phyloP scores from a whole-genome alignment of 2,329 filamentous ascomycete species.

The Trichoderma hamatum region DNA sequence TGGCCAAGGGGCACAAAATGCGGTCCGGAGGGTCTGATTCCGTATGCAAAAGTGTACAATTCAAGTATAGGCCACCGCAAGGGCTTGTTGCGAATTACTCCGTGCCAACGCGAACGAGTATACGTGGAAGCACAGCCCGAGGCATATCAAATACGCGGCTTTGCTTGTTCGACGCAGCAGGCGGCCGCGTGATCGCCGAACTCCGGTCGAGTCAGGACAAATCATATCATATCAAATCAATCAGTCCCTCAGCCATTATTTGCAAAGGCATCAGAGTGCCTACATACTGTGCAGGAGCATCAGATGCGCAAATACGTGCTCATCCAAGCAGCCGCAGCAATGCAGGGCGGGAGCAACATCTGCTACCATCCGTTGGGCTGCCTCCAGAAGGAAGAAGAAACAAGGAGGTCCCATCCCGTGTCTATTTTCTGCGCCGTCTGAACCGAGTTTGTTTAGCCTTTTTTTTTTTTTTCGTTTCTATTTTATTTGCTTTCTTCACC shows the following conservation, averaged over 20 bases:
- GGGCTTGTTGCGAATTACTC: neutral
- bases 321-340: neutral
- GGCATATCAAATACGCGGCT: neutral
- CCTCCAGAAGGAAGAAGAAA: neutral
- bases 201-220: neutral
- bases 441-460: neutral
- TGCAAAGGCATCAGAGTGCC: neutral
- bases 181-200: neutral
- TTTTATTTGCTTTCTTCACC: neutral
- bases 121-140: neutral
- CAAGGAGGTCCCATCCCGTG: neutral
- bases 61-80: neutral
- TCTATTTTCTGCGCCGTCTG: neutral
- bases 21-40: conserved; percentile 1
- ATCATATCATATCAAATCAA: neutral
- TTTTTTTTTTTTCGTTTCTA: neutral
- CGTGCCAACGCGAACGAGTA: neutral
- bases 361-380: neutral
- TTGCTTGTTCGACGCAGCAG: neutral
- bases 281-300: neutral
- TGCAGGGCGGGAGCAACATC: neutral
- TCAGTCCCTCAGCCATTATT: neutral
- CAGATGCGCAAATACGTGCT: neutral
- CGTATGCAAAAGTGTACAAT: neutral
- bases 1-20: neutral